These are phyloP conservation scores for Aspergillus carlsbadensis DNA, from an alignment of 495 filamentous ascomycete species.

Conservation along the genomic window DNA sequence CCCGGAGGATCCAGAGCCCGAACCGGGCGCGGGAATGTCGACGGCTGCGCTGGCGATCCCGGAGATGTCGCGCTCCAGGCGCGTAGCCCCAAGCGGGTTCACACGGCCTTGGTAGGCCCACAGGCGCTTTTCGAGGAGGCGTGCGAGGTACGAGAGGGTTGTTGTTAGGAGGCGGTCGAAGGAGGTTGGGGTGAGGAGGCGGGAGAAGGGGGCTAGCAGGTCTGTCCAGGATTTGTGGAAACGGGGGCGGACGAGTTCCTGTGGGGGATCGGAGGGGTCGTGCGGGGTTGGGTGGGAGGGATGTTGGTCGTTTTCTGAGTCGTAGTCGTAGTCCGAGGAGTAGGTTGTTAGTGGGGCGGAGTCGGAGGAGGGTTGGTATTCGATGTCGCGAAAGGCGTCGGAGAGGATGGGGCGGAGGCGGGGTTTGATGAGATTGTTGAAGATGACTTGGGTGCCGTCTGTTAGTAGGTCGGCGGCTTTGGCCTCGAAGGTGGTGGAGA, in stretches of 20 bases:
- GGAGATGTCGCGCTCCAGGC: constrained; percentile 84
- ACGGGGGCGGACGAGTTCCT: constrained; percentile 62
- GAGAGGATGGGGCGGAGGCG: constrained; percentile 81
- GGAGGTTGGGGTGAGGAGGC: constrained; percentile 73
- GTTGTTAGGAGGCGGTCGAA: constrained; percentile 70
- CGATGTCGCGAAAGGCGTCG: constrained; percentile 88
- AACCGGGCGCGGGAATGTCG: constrained; percentile 52
- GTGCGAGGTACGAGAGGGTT: constrained; percentile 69
- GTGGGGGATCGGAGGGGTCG: constrained; percentile 28
- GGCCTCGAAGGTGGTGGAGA: constrained; percentile 67
- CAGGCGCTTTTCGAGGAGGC: constrained; percentile 84
- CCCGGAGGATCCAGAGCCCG: constrained; percentile 6
- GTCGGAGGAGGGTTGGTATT: constrained; percentile 62
- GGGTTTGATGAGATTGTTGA: constrained; percentile 83
- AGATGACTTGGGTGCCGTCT: constrained; percentile 80
- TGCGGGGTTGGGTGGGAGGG: constrained; percentile 36
- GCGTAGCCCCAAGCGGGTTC: constrained; percentile 78
- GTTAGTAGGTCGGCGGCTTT: constrained; percentile 79
- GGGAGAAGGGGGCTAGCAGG: constrained; percentile 75
- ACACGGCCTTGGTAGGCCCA: constrained; percentile 80
- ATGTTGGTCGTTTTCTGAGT: constrained; percentile 1
- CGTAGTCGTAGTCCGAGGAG: constrained; percentile 16
- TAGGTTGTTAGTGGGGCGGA: constrained; percentile 29
- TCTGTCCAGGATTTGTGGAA: constrained; percentile 84
- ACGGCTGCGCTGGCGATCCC: constrained; percentile 77